phyloP scores from a whole-genome alignment of 2,329 filamentous ascomycete species.

The Neofusicoccum cordaticola region DNA sequence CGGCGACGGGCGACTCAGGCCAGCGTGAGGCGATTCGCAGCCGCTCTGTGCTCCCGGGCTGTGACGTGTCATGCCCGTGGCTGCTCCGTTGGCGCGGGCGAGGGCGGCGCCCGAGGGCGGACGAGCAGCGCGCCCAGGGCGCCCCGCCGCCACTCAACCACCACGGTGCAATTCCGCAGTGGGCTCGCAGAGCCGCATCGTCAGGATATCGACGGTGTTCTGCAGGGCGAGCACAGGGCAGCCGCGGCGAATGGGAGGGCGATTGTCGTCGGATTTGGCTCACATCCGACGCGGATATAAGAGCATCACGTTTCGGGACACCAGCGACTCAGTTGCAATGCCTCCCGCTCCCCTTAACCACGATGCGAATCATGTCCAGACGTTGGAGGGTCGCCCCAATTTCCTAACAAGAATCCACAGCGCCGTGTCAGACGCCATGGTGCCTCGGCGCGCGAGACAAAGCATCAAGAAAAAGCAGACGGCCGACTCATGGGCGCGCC shows the following conservation, averaged over 20 bases:
- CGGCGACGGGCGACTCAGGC: not conserved
- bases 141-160: not conserved
- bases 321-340: conserved; percentile 8
- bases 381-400: not conserved
- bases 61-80: conserved; percentile 9
- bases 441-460: not conserved
- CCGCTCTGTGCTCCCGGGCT: not conserved
- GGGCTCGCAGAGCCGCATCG: not conserved
- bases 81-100: not conserved
- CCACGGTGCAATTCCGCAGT: not conserved
- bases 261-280: conserved; percentile 8
- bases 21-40: not conserved
- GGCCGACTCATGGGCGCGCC: not conserved
- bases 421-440: not conserved
- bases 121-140: not conserved
- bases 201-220: not conserved
- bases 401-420: not conserved
- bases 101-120: not conserved
- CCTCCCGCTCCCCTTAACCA: conserved; percentile 8
- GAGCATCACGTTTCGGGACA: not conserved
- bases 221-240: too few relatives aligned
- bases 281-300: conserved; percentile 8
- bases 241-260: not conserved
- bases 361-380: conserved; percentile 13
- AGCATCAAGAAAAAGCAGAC: not conserved